Conservation (phyloP, 768 basidiomycete species). For the Tricholoma furcatifolium region DNA sequence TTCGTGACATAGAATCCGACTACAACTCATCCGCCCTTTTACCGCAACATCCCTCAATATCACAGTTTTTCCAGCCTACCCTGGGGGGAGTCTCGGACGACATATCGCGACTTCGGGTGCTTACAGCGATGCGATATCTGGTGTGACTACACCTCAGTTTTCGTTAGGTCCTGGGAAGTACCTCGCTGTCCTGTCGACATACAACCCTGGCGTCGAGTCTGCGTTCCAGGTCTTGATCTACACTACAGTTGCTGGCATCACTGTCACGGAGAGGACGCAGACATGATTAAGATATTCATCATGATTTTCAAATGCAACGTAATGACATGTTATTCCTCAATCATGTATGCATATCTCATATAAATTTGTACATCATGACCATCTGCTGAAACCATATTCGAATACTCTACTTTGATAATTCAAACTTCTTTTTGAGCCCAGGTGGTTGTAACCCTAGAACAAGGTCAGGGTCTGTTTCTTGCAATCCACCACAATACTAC, state of each 20-base stretch:
- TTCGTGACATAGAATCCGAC: slow-evolving; percentile 51
- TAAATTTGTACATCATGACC: neutral
- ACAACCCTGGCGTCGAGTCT: slow-evolving; percentile 53
- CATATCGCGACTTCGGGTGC: slow-evolving; percentile 72
- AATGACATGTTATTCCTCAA: neutral
- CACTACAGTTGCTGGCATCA: slow-evolving; percentile 36
- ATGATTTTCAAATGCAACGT: too few relatives aligned
- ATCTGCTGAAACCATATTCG: neutral
- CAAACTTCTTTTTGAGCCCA: too few relatives aligned
- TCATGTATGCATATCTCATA: neutral
- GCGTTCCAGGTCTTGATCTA: slow-evolving; percentile 65
- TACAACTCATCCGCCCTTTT: slow-evolving; percentile 54
- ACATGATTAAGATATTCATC: neutral
- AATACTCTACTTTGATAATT: neutral
- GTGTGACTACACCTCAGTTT: slow-evolving; percentile 59
- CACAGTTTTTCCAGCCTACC: slow-evolving; percentile 46
- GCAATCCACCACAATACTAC: neutral
- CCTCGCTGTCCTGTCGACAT: slow-evolving; percentile 72
- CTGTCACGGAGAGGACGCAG: slow-evolving; percentile 14
- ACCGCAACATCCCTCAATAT: slow-evolving; percentile 55
- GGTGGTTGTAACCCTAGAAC: neutral
- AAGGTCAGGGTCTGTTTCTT: neutral
- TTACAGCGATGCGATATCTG: slow-evolving; percentile 73
- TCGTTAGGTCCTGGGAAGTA: slow-evolving; percentile 63
- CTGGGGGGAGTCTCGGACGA: slow-evolving; percentile 29